Conservation (phyloP, 2,329 filamentous ascomycete genomes). For the Alternaria ethzedia region DNA sequence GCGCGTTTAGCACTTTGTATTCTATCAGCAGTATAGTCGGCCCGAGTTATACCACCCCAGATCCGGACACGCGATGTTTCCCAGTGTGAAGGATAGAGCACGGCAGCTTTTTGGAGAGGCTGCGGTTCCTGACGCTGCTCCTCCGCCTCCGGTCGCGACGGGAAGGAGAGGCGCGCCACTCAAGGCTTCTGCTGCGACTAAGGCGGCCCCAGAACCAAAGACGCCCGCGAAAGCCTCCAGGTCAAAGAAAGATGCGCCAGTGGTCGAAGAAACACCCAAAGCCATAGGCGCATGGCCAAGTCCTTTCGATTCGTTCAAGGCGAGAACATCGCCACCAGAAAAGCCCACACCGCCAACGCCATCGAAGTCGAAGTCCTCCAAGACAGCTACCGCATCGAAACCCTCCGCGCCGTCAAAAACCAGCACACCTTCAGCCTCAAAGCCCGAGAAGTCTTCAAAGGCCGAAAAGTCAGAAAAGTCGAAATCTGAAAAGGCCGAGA, state of each 20-base stretch:
- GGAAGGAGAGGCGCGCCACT: constrained; percentile 14
- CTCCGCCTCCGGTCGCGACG: constrained; percentile 13
- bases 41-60: constrained; percentile 2
- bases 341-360: constrained; percentile 1
- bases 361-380: constrained; percentile 10
- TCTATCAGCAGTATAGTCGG: background rate
- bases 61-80: constrained; percentile 21
- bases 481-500: constrained; percentile 4
- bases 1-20: background rate
- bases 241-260: constrained; percentile 4
- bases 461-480: background rate
- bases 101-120: constrained; percentile 14
- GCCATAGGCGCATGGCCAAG: constrained; percentile 14
- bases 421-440: constrained; percentile 3
- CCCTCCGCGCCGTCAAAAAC: background rate
- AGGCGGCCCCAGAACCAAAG: constrained; percentile 11
- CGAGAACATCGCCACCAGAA: constrained; percentile 5
- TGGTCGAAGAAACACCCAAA: constrained; percentile 10
- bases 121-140: constrained; percentile 2
- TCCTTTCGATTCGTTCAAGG: constrained; percentile 8
- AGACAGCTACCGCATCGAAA: constrained; percentile 5
- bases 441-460: constrained; percentile 7
- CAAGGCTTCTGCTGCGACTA: constrained; percentile 12
- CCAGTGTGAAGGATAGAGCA: constrained; percentile 29
- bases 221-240: constrained; percentile 1